Evolutionary conservation across 805 yeast species (phyloP).

Genomic region (Saccharomycopsis guyanensis): DNA sequence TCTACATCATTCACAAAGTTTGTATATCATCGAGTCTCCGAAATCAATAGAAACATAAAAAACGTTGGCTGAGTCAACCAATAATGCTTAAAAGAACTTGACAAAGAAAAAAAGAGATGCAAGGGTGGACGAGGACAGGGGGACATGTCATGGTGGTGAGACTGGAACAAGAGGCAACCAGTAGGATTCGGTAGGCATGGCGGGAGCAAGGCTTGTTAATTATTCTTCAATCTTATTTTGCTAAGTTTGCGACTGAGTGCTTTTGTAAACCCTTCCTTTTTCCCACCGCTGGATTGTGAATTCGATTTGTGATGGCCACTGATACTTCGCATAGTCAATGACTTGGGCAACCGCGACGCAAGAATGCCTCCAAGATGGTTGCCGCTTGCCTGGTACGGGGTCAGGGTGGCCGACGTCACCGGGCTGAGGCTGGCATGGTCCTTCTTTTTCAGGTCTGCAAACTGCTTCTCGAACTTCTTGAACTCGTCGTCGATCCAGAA

Average conservation of each 20-base stretch:
- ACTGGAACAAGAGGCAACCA: too few species aligned
- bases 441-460: neutral
- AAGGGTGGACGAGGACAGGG: too few species aligned
- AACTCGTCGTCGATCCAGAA: slow-evolving; percentile 19
- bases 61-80: too few species aligned
- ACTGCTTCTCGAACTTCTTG: slow-evolving; percentile 8
- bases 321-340: slow-evolving; percentile 12
- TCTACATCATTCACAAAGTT: too few species aligned
- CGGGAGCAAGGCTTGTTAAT: too few species aligned
- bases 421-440: slow-evolving; percentile 6
- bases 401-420: slow-evolving; percentile 12
- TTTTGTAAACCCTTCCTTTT: slow-evolving; percentile 11
- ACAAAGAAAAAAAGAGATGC: too few species aligned
- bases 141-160: too few species aligned
- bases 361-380: neutral
- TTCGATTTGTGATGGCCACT: slow-evolving; percentile 2
- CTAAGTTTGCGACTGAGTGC: slow-evolving; percentile 17
- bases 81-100: too few species aligned
- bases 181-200: too few species aligned
- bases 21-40: too few species aligned
- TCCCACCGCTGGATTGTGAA: neutral
- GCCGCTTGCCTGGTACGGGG: slow-evolving; percentile 5
- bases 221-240: slow-evolving; percentile 12
- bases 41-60: too few species aligned
- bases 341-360: slow-evolving; percentile 9